A percentile compares a stretch with the other conserved stretches of the same genome.
Evolutionary conservation across 2,329 filamentous ascomycete species (phyloP).

Genomic region (Aspergillus japonicus): DNA sequence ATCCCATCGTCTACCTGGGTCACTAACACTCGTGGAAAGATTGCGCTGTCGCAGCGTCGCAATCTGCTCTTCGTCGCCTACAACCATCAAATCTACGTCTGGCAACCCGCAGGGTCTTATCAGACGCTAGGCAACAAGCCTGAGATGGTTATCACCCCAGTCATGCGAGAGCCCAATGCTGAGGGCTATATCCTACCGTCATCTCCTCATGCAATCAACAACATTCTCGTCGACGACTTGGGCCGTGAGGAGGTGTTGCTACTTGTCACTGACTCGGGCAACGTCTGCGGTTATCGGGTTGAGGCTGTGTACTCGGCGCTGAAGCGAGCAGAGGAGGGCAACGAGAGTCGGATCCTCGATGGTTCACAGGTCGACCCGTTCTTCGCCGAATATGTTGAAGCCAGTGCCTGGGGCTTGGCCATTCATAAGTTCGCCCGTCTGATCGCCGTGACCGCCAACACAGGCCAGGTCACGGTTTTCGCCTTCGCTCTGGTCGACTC

Average conservation of each 20-base stretch:
- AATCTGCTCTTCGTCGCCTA: conserved; percentile 50
- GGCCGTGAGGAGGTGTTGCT: conserved; percentile 69
- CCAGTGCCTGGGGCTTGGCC: conserved; percentile 84
- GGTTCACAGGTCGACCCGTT: conserved; percentile 52
- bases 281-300: conserved; percentile 69
- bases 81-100: conserved; percentile 44
- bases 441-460: conserved; percentile 83
- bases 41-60: conserved; percentile 47
- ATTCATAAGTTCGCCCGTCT: conserved; percentile 78
- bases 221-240: conserved; percentile 66
- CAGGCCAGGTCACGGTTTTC: conserved; percentile 57
- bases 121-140: conserved; percentile 41
- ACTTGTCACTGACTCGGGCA: conserved; percentile 70
- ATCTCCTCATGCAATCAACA: conserved; percentile 65
- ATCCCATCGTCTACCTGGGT: background rate
- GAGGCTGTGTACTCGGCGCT: conserved; percentile 51
- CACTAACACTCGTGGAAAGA: conserved; percentile 24
- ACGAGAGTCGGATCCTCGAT: conserved; percentile 29
- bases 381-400: conserved; percentile 72
- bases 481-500: conserved; percentile 55
- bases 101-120: conserved; percentile 42
- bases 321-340: conserved; percentile 26
- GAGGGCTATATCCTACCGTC: conserved; percentile 54
- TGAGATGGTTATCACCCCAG: conserved; percentile 43
- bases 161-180: conserved; percentile 41